phyloP scores from a whole-genome alignment of 208 protist genomes.

The Leishmania tropica region DNA sequence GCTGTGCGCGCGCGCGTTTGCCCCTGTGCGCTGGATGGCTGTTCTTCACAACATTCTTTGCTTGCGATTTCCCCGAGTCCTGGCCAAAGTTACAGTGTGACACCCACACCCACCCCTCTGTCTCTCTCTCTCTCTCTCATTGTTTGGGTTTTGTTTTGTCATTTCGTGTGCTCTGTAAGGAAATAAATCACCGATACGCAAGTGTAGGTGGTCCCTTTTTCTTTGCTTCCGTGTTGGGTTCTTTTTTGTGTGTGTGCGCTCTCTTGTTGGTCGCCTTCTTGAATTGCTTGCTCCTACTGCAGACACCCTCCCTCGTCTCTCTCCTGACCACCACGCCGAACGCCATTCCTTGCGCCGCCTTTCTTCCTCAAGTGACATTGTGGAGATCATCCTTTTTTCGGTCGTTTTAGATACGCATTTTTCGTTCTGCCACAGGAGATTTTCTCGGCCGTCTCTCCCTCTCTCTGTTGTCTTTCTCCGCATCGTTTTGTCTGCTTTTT shows the following conservation, averaged over 20 bases:
- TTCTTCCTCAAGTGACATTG: background rate
- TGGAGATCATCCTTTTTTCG: background rate
- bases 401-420: background rate
- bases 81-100: background rate
- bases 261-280: background rate
- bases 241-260: conserved; percentile 2
- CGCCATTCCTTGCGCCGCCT: no score
- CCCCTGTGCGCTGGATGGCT: background rate
- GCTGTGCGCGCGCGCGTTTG: background rate
- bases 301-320: no score
- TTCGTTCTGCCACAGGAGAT: background rate
- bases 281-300: no score
- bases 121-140: no score
- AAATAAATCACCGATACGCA: no score
- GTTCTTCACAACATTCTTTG: background rate
- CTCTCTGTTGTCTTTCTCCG: background rate
- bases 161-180: background rate
- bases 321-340: no score
- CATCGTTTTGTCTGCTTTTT: background rate
- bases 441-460: no score
- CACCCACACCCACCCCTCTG: no score
- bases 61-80: background rate
- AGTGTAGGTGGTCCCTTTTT: background rate
- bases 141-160: no score
- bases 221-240: background rate